phyloP scores from a whole-genome alignment of 2,329 filamentous ascomycete species.

The Alternaria arborescens region DNA sequence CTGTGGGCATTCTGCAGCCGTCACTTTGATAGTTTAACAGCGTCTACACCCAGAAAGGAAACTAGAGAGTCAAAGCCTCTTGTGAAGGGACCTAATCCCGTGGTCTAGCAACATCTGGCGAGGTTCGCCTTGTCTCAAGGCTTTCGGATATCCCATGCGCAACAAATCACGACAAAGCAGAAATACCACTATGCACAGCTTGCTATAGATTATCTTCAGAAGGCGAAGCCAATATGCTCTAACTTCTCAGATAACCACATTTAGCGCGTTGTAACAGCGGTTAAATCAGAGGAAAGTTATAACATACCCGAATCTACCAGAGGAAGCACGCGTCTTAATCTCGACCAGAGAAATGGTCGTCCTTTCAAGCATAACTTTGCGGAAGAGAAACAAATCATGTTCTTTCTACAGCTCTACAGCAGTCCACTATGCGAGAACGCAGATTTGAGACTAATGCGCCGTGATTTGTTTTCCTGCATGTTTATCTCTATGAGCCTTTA shows the following conservation, averaged over 20 bases:
- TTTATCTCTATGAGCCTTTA: conserved; percentile 12
- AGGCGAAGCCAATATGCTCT: conserved; percentile 17
- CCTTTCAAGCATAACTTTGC: conserved; percentile 15
- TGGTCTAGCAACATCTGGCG: conserved; percentile 17
- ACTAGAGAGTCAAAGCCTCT: conserved; percentile 13
- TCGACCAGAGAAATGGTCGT: conserved; percentile 10
- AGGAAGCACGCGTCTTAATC: conserved; percentile 6
- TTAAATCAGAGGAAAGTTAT: conserved; percentile 2
- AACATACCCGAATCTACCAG: background rate
- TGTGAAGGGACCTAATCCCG: conserved; percentile 20
- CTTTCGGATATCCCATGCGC: conserved; percentile 14
- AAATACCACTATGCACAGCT: conserved; percentile 13
- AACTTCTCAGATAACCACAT: conserved; percentile 13
- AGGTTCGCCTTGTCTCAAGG: conserved; percentile 12
- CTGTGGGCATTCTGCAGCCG: conserved; percentile 20
- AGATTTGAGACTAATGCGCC: conserved; percentile 14
- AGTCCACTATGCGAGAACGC: background rate
- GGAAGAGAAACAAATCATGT: conserved; percentile 18
- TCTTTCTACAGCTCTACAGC: conserved; percentile 15
- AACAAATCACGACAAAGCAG: conserved; percentile 13
- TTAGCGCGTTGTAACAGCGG: conserved; percentile 11
- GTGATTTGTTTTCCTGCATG: conserved; percentile 19
- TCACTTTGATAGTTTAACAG: conserved; percentile 22
- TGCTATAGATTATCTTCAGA: conserved; percentile 19
- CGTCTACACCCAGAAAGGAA: conserved; percentile 20